phyloP scores from a whole-genome alignment of 176 grass and related monocot genomes.

The Lolium perenne region DNA sequence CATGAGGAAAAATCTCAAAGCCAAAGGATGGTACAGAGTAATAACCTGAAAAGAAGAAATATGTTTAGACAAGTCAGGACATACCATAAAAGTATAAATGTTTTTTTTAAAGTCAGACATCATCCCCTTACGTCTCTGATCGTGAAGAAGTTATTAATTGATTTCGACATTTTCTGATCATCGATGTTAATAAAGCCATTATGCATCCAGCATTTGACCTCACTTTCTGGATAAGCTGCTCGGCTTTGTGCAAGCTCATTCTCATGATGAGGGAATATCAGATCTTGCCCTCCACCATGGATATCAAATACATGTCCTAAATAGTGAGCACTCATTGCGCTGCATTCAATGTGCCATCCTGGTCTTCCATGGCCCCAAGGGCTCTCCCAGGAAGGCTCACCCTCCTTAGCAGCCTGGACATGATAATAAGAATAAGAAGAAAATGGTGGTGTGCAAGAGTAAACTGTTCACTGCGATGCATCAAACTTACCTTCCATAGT shows the following conservation, averaged over 20 bases:
- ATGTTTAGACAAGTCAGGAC: neutral
- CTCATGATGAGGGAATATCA: constrained; percentile 84
- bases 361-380: constrained; percentile 83
- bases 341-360: constrained; percentile 93
- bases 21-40: constrained; percentile 86
- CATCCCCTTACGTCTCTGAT: constrained; percentile 80
- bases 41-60: constrained; percentile 62
- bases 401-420: constrained; percentile 61
- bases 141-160: constrained; percentile 83
- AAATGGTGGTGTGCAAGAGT: neutral
- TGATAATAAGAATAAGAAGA: constrained; percentile 41
- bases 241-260: constrained; percentile 77
- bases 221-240: constrained; percentile 62
- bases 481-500: constrained; percentile 66
- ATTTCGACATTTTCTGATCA: constrained; percentile 83
- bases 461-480: constrained; percentile 19
- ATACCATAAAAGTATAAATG: neutral
- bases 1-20: constrained; percentile 95
- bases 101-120: neutral
- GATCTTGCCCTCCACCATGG: constrained; percentile 80
- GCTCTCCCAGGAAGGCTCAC: constrained; percentile 72
- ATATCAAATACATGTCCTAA: constrained; percentile 74
- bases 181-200: constrained; percentile 76
- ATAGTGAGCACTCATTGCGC: constrained; percentile 74
- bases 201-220: constrained; percentile 70